Evolutionary conservation across 2,329 filamentous ascomycete species (phyloP).

Genomic region (Stemphylium lycopersici): DNA sequence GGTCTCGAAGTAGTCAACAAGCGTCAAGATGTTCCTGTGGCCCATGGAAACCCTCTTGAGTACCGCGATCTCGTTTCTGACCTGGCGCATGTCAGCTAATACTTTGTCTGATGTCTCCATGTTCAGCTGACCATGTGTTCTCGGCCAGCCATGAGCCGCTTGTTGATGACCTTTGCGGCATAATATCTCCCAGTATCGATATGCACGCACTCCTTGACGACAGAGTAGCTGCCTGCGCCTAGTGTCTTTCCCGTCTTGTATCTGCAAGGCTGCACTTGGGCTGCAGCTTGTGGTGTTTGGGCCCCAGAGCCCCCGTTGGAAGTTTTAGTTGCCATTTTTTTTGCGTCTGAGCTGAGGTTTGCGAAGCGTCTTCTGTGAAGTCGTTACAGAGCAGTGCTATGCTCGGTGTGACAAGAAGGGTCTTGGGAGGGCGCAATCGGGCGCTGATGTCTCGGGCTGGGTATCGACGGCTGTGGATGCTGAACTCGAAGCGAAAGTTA

Average conservation of each 20-base stretch:
- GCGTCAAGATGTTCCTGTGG: conserved; percentile 94
- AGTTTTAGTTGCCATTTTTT: conserved; percentile 20
- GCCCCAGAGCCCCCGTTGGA: conserved; percentile 43
- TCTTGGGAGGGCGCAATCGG: conserved; percentile 5
- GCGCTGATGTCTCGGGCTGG: conserved; percentile 17
- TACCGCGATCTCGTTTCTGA: conserved; percentile 96
- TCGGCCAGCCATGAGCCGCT: conserved; percentile 93
- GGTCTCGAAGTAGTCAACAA: conserved; percentile 99
- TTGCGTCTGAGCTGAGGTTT: background rate
- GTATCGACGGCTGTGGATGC: conserved; percentile 1
- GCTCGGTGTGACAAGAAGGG: conserved; percentile 1
- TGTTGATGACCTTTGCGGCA: conserved; percentile 99
- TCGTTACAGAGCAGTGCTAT: background rate
- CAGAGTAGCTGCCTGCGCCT: conserved; percentile 94
- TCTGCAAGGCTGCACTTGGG: conserved; percentile 86
- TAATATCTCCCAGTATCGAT: conserved; percentile 98
- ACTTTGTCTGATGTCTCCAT: background rate
- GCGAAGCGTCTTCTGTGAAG: background rate
- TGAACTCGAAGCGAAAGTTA: background rate
- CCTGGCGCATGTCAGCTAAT: conserved; percentile 58
- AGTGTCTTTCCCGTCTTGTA: conserved; percentile 99
- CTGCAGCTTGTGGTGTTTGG: conserved; percentile 41
- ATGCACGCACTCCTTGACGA: conserved; percentile 98
- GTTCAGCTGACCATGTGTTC: conserved; percentile 86
- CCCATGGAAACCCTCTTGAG: conserved; percentile 99